Evolutionary conservation across 2,329 filamentous ascomycete genomes (phyloP).

Genomic region (Fusarium proliferatum): DNA sequence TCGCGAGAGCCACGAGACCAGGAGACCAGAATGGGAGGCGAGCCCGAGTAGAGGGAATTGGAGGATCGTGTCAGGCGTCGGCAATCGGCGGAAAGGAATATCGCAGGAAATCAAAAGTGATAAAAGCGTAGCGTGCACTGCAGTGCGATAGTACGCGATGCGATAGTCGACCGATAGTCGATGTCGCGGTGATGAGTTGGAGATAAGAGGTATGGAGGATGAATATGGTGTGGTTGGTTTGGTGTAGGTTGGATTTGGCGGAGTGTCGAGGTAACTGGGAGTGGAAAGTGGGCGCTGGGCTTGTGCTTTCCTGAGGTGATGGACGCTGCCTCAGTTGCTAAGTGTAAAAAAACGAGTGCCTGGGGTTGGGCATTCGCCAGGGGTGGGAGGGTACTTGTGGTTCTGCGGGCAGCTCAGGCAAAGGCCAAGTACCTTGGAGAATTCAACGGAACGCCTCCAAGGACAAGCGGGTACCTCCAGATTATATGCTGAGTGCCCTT

Average conservation of each 20-base stretch:
- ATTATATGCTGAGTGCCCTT: constrained; percentile 28
- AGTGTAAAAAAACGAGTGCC: constrained; percentile 35
- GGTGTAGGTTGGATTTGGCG: constrained; percentile 42
- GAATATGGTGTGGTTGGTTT: constrained; percentile 42
- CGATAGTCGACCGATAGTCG: constrained; percentile 37
- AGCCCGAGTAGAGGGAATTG: constrained; percentile 36
- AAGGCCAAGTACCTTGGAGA: constrained; percentile 20
- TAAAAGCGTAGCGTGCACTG: constrained; percentile 10
- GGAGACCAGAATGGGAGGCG: constrained; percentile 39
- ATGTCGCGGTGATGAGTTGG: constrained; percentile 40
- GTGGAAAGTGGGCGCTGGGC: constrained; percentile 41
- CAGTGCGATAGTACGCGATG: constrained; percentile 31
- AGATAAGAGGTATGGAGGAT: constrained; percentile 31
- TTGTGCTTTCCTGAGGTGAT: constrained; percentile 39
- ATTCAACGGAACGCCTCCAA: constrained; percentile 22
- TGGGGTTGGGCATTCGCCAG: constrained; percentile 30
- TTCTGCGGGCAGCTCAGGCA: constrained; percentile 6
- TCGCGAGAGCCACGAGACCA: constrained; percentile 41
- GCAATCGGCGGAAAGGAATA: constrained; percentile 25
- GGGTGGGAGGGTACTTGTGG: constrained; percentile 37
- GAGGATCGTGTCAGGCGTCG: constrained; percentile 36
- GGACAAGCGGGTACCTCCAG: constrained; percentile 26
- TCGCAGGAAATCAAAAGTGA: constrained; percentile 20
- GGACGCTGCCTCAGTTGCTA: constrained; percentile 27
- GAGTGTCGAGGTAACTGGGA: constrained; percentile 42